Conservation (phyloP, 129 eudicot species). For the Flaveria brownii region DNA sequence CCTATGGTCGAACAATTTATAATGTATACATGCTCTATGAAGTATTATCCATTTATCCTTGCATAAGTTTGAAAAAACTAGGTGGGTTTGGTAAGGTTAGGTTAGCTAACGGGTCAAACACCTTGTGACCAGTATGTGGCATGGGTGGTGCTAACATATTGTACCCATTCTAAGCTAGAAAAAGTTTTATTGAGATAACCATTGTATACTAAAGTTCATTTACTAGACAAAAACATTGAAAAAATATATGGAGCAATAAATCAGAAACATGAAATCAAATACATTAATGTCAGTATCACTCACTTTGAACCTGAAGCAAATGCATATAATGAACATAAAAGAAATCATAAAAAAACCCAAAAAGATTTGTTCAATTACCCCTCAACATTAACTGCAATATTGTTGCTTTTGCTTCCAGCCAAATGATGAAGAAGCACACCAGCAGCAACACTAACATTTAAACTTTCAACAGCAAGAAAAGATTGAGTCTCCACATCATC, state of each 20-base stretch:
- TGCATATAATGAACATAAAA: slow-evolving; percentile 15
- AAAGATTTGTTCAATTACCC: slow-evolving; percentile 5
- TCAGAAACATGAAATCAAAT: background rate
- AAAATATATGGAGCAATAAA: background rate
- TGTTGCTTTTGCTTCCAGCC: slow-evolving; percentile 44
- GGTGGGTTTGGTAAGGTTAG: no score
- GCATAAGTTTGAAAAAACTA: no score
- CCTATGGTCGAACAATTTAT: no score
- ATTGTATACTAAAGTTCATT: no score
- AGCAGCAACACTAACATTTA: slow-evolving; percentile 97
- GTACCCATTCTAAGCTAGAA: no score
- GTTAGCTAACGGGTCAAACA: no score
- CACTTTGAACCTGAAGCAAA: slow-evolving; percentile 1
- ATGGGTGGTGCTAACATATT: no score
- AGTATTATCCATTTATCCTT: no score
- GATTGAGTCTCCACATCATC: slow-evolving; percentile 56
- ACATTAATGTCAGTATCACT: slow-evolving; percentile 23
- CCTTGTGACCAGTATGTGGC: no score
- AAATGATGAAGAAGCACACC: slow-evolving; percentile 95
- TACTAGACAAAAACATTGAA: background rate
- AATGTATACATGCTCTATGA: no score
- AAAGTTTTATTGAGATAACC: no score
- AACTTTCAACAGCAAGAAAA: slow-evolving; percentile 92
- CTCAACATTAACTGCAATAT: slow-evolving; percentile 8
- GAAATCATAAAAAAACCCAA: background rate